A percentile compares a stretch with the other conserved stretches of the same genome.
These are phyloP conservation scores for Miscanthus lutarioriparius DNA, from an alignment of 176 grass and related monocot genomes.

Conservation along the genomic window DNA sequence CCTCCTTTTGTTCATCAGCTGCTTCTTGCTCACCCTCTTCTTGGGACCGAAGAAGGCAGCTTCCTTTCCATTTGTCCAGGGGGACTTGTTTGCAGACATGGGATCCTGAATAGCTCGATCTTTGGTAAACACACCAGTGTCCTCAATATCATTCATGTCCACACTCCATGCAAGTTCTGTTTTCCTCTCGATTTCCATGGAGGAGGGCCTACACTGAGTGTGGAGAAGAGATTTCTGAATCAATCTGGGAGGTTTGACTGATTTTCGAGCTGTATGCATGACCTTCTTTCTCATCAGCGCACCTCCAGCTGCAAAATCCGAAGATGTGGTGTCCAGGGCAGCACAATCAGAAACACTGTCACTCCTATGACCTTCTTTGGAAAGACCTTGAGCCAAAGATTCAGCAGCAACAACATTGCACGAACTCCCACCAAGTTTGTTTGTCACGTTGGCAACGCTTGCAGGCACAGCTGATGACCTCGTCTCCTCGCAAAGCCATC, in stretches of 20 bases:
- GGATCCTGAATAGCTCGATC: constrained; percentile 18
- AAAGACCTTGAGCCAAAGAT: no score
- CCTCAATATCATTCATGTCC: not conserved
- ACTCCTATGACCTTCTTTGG: no score
- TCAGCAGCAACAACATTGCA: no score
- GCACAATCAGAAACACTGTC: not conserved
- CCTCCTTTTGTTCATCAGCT: not conserved
- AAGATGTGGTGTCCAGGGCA: not conserved
- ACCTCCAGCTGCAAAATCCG: not conserved
- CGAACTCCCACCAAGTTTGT: no score
- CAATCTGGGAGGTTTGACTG: constrained; percentile 20
- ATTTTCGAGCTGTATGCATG: constrained; percentile 15
- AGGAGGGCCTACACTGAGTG: constrained; percentile 6
- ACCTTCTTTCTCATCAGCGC: not conserved
- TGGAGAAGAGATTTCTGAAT: not conserved
- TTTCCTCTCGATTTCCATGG: not conserved
- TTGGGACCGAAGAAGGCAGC: constrained; percentile 1
- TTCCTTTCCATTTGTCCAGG: constrained; percentile 15
- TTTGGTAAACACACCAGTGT: not conserved
- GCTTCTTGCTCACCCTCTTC: not conserved
- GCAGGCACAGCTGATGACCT: no score
- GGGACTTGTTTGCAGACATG: constrained; percentile 11
- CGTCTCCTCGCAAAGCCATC: no score
- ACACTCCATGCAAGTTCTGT: not conserved
- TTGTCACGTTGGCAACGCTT: no score